Evolutionary conservation across 345 rosid species (phyloP), one percentile per base, ranked within the genome.

Genomic region (Stellera chamaejasme): DNA sequence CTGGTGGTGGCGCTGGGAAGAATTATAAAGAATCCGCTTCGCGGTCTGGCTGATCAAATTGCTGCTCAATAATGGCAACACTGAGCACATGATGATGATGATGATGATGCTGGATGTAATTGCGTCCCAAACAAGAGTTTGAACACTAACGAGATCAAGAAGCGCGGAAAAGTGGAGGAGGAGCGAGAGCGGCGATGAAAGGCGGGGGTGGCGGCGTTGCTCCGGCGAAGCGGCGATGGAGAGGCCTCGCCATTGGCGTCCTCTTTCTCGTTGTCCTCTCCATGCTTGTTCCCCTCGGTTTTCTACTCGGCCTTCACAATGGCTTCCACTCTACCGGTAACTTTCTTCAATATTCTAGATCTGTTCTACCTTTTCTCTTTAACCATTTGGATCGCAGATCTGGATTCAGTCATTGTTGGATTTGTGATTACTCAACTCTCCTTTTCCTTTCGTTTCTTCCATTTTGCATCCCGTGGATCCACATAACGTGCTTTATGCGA

Each of bases 271-370:
- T 92, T 36, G 43, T 92, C 44, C 88, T 92, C 50, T 92, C 98
- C 23, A 88, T 89, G 97, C 84, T 92, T 52, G 96, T 88, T 66
- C 98, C 96, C 59, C 93, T 92, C 32, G 93, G 82, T 49, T 86
- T 92, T 66, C 73, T 92, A 60, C 90, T 86, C 19, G 97, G 95
- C 67, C 78, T 87, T 70, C 78, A 82, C 80, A 84, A 80, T 16
- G 82, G 98, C 60, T 84, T 92, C 60, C 88, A 85, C 77, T 71
- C 95, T 59, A 43, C 83, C 46, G 78, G 80, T 77, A 67, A 23
- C 26, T 10, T 39, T 36, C 13, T 14, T 52, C 46, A 53, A 53
- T 62, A 45, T 53, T 60, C 69, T 58, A 71, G 76, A 72, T 81
- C 75, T 63, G 61, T 69, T 50, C 28, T 32, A 6, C 23, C 39